Conservation (phyloP, 176 grass and related monocot species). For the Bothriochloa decipiens region DNA sequence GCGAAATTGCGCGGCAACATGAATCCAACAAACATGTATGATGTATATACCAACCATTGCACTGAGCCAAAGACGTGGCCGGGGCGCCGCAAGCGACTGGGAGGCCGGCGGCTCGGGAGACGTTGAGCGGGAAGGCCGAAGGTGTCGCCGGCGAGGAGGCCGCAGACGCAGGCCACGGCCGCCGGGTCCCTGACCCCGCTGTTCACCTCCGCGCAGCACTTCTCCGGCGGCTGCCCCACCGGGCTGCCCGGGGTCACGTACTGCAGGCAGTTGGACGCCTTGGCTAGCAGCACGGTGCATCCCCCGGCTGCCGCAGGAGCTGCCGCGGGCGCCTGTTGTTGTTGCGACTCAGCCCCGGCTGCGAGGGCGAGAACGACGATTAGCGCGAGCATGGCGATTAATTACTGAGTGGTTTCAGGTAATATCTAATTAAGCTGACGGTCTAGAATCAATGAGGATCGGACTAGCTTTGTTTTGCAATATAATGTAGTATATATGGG, state of each 20-base stretch:
- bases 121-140: slow-evolving; percentile 2
- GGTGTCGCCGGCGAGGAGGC: not conserved
- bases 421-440: no score
- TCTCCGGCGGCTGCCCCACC: not conserved
- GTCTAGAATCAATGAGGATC: no score
- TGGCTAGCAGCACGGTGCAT: slow-evolving; percentile 1
- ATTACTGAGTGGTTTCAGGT: no score
- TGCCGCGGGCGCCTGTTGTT: not conserved
- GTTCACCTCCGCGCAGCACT: not conserved
- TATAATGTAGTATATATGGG: no score
- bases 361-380: slow-evolving; percentile 1
- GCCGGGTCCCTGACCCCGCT: not conserved
- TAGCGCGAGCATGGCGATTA: no score
- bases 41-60: not conserved
- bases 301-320: not conserved
- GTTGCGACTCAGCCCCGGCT: not conserved
- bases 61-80: not conserved
- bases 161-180: slow-evolving; percentile 2
- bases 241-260: not conserved
- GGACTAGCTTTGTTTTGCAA: no score
- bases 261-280: slow-evolving; percentile 26
- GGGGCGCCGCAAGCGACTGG: slow-evolving; percentile 14
- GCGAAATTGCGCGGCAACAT: no score
- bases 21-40: not conserved
- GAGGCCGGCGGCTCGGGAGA: slow-evolving; percentile 23